Conservation (phyloP, 2,329 filamentous ascomycete species). For the Emmonsiellopsis sp. region DNA sequence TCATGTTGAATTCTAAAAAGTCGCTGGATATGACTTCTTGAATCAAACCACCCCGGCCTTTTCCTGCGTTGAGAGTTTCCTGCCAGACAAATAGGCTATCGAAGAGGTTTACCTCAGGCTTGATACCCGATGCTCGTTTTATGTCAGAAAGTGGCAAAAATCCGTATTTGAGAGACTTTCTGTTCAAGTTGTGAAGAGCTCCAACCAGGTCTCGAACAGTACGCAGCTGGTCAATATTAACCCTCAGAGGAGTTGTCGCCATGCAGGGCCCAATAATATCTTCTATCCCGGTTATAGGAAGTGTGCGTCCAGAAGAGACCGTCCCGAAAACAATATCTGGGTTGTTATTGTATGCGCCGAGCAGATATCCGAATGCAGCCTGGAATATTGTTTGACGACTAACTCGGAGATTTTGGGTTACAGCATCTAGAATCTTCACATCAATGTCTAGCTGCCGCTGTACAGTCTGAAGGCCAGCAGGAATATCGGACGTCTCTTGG, state of each 20-base stretch:
- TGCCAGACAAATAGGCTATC: conserved; percentile 80
- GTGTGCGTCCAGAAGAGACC: conserved; percentile 71
- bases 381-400: conserved; percentile 69
- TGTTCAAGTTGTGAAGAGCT: conserved; percentile 56
- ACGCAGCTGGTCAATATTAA: conserved; percentile 45
- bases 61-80: conserved; percentile 38
- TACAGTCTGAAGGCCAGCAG: conserved; percentile 19
- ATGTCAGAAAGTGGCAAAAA: conserved; percentile 60
- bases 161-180: conserved; percentile 55
- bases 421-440: conserved; percentile 24
- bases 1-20: conserved; percentile 64
- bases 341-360: conserved; percentile 55
- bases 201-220: conserved; percentile 54
- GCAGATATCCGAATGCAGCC: conserved; percentile 57
- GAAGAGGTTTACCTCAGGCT: conserved; percentile 52
- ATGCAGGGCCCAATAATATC: conserved; percentile 72
- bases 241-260: conserved; percentile 62
- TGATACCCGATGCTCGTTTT: conserved; percentile 48
- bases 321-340: conserved; percentile 65
- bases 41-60: conserved; percentile 35
- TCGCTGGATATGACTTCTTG: conserved; percentile 55
- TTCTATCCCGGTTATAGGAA: conserved; percentile 63
- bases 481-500: conserved; percentile 28
- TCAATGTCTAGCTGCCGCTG: conserved; percentile 26
- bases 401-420: conserved; percentile 37